Percentiles rank a stretch among this genome's conserved stretches.
These are phyloP conservation scores for Botrytis pseudocinerea DNA, from an alignment of 2,329 filamentous ascomycete genomes.

Conservation along the genomic window DNA sequence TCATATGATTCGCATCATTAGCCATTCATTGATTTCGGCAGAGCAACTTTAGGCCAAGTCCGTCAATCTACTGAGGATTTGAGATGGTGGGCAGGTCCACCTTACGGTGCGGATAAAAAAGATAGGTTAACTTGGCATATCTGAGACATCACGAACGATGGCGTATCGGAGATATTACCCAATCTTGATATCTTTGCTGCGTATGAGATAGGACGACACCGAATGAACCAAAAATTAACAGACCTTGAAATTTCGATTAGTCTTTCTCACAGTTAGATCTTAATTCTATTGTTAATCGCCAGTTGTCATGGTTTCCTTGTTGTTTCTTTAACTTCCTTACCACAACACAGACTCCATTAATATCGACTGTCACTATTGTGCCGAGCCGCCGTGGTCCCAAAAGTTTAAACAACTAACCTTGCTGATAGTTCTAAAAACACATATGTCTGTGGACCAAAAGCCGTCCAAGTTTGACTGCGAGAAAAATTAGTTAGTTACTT, in stretches of 20 bases:
- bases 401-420: neutral
- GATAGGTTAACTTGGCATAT: constrained; percentile 10
- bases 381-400: neutral
- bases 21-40: neutral
- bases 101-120: constrained; percentile 6
- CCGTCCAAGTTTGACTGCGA: neutral
- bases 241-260: neutral
- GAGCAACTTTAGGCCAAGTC: constrained; percentile 22
- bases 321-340: neutral
- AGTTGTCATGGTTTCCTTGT: neutral
- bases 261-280: neutral
- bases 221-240: neutral
- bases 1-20: neutral
- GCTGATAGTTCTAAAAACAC: neutral
- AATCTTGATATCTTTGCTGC: constrained; percentile 11
- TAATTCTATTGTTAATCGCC: constrained; percentile 5
- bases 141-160: constrained; percentile 18
- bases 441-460: neutral
- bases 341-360: neutral
- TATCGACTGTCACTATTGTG: neutral
- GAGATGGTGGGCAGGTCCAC: neutral
- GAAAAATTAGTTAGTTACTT: neutral
- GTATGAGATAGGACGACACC: constrained; percentile 6
- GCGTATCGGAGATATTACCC: constrained; percentile 20
- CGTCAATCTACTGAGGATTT: constrained; percentile 12